Evolutionary conservation across 2,329 filamentous ascomycete genomes (phyloP).

Genomic region (Paecilomyces niveus): DNA sequence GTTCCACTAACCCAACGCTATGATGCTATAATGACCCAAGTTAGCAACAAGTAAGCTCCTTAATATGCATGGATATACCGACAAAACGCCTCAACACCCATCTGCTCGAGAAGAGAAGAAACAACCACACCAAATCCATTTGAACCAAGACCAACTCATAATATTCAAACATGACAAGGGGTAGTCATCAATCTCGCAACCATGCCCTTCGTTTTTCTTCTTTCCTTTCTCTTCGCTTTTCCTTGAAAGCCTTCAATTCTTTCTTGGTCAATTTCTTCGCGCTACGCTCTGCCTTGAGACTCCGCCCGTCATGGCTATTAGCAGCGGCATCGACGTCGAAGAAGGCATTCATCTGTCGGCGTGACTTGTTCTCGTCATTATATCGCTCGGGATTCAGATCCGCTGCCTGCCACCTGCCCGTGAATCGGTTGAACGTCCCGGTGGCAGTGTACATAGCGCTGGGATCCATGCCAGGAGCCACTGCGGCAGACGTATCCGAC

Average conservation of each 20-base stretch:
- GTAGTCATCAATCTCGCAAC: slow-evolving; percentile 63
- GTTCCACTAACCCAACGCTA: neutral
- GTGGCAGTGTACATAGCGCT: slow-evolving; percentile 55
- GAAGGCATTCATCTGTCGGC: slow-evolving; percentile 83
- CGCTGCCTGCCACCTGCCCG: slow-evolving; percentile 68
- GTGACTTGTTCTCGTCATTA: slow-evolving; percentile 80
- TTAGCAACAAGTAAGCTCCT: slow-evolving; percentile 1
- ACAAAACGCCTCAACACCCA: neutral
- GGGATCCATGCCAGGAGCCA: slow-evolving; percentile 30
- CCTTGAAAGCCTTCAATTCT: slow-evolving; percentile 84
- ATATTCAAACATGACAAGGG: neutral
- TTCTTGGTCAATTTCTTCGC: slow-evolving; percentile 77
- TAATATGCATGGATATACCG: neutral
- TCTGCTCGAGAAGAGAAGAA: neutral
- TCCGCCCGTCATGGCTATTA: slow-evolving; percentile 82
- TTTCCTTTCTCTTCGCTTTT: slow-evolving; percentile 82
- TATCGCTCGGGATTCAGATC: slow-evolving; percentile 66
- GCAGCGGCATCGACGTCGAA: slow-evolving; percentile 95
- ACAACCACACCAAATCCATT: neutral
- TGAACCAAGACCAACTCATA: neutral
- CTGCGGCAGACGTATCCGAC: slow-evolving; percentile 25
- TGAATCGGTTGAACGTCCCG: slow-evolving; percentile 85
- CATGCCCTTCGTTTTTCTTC: slow-evolving; percentile 91
- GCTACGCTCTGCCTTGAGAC: slow-evolving; percentile 82
- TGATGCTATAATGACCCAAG: neutral